These are phyloP conservation scores for Prunus yedoensis DNA, from an alignment of 331 rosid species.

Conservation along the genomic window DNA sequence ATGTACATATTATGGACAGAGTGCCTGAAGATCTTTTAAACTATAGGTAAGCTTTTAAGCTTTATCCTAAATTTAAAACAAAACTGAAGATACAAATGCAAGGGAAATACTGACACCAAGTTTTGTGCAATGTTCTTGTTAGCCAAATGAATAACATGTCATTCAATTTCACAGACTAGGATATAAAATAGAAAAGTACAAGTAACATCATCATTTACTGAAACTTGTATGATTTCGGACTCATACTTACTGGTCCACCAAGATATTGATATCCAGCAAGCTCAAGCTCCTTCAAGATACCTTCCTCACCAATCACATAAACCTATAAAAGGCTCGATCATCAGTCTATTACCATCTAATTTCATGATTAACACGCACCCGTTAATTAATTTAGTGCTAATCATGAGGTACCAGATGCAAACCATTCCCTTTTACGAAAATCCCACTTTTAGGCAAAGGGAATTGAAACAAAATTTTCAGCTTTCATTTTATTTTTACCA, in stretches of 20 bases:
- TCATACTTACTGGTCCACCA: constrained; percentile 87
- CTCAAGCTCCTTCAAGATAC: constrained; percentile 97
- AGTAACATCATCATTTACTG: neutral
- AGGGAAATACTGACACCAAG: neutral
- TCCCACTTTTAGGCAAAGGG: neutral
- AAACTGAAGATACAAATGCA: neutral
- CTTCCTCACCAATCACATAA: constrained; percentile 98
- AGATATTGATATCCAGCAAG: constrained; percentile 93
- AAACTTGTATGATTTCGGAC: constrained; percentile 7
- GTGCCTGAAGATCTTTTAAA: too few species aligned
- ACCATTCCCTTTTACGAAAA: neutral
- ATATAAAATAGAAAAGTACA: neutral
- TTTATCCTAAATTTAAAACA: neutral
- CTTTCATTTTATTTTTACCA: neutral
- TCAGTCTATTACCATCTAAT: constrained; percentile 20
- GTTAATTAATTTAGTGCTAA: neutral
- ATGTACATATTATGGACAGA: too few species aligned
- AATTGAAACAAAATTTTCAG: neutral
- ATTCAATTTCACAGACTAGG: neutral
- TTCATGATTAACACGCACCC: neutral
- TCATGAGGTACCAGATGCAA: neutral
- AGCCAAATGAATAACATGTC: neutral
- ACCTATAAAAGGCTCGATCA: constrained; percentile 50
- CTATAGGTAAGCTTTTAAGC: too few species aligned
- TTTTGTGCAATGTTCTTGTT: too few species aligned